Base-by-base conservation (phyloP, 208 protist species). In the Leishmania major region DNA sequence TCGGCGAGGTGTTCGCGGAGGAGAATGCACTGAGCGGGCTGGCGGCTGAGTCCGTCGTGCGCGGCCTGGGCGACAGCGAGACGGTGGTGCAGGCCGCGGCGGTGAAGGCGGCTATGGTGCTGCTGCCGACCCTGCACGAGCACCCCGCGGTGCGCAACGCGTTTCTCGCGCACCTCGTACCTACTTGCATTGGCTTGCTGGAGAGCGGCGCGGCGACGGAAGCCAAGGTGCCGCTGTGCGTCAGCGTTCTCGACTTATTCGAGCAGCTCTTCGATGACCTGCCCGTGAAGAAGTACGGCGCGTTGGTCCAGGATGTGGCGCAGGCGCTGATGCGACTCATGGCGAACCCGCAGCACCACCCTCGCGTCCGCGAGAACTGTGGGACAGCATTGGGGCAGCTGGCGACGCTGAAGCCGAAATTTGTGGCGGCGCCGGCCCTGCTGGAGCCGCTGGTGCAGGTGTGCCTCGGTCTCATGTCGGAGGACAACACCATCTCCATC, bases 401-500 rank as follows among this genome's bases (percentile, higher is more conserved):
- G 28, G 84, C 89, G 45, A 81, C 88, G 37, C 53, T 81, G 55
- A 92, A 93, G 77, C 92, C 92, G 35, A 96, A 93, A 79, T 93
- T 94, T 82, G 86, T 96, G 47, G 81, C 84, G 7, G 43, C 93
- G n/a, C 77, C 62, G 3, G 66, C 76, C 0, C 77, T 97, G 74
- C 88, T 98, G 3, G 84, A 89, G 66, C 89, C 86, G 0, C 81
- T 97, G 17, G 85, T 95, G 78, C 78, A 88, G 47, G 86, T 88
- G 40, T 94, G 90, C 64, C 62, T 96, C 55, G 82, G 75, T 47
- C 79, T 97, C 15, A 93, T 98, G 90, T 81, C 90, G 25, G 95
- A 97, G 81, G 93, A 95, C 75, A 86, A 86, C 77, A 92, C 88
- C 31, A 95, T 97, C 70, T 87, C 86, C 37, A 84, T 95, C 28